These are phyloP conservation scores for Tolypocladium amazonense DNA, from an alignment of 2,329 filamentous ascomycete genomes.

Conservation along the genomic window DNA sequence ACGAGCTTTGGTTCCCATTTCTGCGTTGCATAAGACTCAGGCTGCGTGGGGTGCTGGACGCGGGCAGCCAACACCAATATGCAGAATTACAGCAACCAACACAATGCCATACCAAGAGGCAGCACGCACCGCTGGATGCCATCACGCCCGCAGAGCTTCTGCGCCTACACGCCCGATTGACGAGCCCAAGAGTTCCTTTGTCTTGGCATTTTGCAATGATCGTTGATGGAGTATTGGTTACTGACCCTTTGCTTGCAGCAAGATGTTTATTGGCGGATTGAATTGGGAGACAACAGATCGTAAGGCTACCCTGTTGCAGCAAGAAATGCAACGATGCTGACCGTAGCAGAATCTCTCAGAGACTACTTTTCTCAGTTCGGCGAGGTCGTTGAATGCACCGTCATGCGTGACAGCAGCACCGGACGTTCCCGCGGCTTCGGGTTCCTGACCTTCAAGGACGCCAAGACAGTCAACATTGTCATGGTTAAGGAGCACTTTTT, in stretches of 20 bases:
- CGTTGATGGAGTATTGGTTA: neutral
- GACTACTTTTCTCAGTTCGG: constrained; percentile 98
- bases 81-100: neutral
- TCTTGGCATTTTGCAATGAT: neutral
- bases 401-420: constrained; percentile 95
- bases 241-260: constrained; percentile 44
- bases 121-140: neutral
- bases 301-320: constrained; percentile 38
- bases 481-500: constrained; percentile 99
- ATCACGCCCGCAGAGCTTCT: neutral
- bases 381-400: constrained; percentile 93
- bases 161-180: neutral
- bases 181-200: neutral
- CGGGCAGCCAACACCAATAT: neutral
- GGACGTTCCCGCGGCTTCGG: constrained; percentile 93
- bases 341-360: constrained; percentile 70
- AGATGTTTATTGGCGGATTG: constrained; percentile 98
- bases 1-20: neutral
- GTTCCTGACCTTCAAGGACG: constrained; percentile 94
- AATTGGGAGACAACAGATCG: constrained; percentile 99
- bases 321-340: constrained; percentile 3
- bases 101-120: neutral
- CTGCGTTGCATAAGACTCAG: neutral
- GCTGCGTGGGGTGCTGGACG: neutral
- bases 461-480: constrained; percentile 95